Evolutionary conservation across 2,329 filamentous ascomycete species (phyloP).

Genomic region (Trichoderma asperellum): DNA sequence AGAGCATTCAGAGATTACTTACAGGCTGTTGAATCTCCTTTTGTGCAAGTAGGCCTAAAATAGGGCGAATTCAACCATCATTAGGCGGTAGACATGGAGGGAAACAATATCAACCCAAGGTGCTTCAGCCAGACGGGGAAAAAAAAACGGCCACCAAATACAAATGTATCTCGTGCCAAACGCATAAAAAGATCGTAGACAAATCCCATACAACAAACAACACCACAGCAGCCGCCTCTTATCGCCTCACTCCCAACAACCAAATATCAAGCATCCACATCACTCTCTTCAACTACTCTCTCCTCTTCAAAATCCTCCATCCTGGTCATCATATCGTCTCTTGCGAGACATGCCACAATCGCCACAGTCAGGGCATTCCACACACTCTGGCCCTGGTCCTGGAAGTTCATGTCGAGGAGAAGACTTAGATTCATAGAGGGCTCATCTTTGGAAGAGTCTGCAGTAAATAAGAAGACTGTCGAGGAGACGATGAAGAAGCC

Average conservation of each 20-base stretch:
- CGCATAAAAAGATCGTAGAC: not conserved
- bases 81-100: not conserved
- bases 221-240: conserved; percentile 8
- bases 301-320: conserved; percentile 43
- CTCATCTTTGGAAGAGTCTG: conserved; percentile 45
- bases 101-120: not conserved
- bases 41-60: not conserved
- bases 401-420: conserved; percentile 48
- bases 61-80: not conserved
- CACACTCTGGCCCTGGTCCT: conserved; percentile 46
- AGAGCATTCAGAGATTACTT: not conserved
- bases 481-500: conserved; percentile 49
- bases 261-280: conserved; percentile 43
- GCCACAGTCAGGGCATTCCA: conserved; percentile 52
- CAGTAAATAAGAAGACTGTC: conserved; percentile 46
- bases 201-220: not conserved
- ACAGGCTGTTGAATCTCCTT: no score
- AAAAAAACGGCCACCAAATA: not conserved
- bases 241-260: not conserved
- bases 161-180: not conserved
- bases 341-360: conserved; percentile 46
- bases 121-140: not conserved
- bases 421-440: conserved; percentile 45
- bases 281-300: conserved; percentile 40
- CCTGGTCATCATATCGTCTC: conserved; percentile 45